Percentiles rank a stretch among this genome's conserved stretches.
phyloP scores from a whole-genome alignment of 2,329 filamentous ascomycete species.

The Elsinoe necatrix region DNA sequence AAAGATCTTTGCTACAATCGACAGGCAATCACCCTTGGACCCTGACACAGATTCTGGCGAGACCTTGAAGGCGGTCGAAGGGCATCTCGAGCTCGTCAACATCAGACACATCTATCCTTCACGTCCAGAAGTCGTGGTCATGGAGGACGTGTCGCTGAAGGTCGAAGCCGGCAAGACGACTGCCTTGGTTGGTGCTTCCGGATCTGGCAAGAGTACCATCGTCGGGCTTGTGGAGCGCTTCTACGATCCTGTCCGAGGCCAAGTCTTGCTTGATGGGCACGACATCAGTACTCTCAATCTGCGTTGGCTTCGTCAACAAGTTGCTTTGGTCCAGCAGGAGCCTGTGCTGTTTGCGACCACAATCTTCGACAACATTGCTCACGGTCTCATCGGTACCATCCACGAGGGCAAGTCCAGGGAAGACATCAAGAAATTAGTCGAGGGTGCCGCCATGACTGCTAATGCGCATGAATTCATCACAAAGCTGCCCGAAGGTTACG shows the following conservation, averaged over 20 bases:
- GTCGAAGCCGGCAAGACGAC: conserved; percentile 88
- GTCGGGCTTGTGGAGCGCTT: conserved; percentile 90
- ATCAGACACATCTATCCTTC: conserved; percentile 94
- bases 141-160: conserved; percentile 69
- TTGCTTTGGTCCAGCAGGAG: conserved; percentile 88
- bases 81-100: conserved; percentile 69
- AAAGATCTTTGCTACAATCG: conserved; percentile 93
- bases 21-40: conserved; percentile 76
- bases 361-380: conserved; percentile 82
- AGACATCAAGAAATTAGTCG: conserved; percentile 60
- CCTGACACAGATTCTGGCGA: conserved; percentile 62
- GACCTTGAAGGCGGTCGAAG: conserved; percentile 63
- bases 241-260: conserved; percentile 77
- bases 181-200: conserved; percentile 86
- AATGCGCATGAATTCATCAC: conserved; percentile 92
- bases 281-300: conserved; percentile 77
- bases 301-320: conserved; percentile 83
- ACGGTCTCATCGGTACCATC: conserved; percentile 78
- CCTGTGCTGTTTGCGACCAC: conserved; percentile 83
- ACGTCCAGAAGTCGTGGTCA: conserved; percentile 78
- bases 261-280: conserved; percentile 71
- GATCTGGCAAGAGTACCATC: conserved; percentile 90
- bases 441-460: conserved; percentile 76
- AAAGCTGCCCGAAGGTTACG: conserved; percentile 74
- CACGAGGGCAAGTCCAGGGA: conserved; percentile 62